Evolutionary conservation across 306 rosid species (phyloP), one percentile per base, ranked within the genome.

Genomic region (Gillenia trifoliata): DNA sequence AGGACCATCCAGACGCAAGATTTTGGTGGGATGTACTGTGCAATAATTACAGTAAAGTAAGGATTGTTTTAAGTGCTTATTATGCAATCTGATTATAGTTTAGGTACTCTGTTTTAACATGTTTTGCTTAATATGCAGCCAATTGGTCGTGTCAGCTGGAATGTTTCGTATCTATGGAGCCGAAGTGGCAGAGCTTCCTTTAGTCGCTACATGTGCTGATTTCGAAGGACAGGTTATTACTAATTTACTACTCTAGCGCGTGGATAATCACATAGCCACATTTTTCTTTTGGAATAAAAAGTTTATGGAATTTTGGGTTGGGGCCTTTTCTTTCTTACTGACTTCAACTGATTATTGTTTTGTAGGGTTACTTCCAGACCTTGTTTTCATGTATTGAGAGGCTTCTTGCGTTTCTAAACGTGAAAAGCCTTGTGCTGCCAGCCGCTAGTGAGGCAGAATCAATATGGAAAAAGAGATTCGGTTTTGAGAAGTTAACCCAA

Each of bases 151-250:
- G 59, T 95, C 89, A 11, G 98, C 89, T n/a, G 99, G 90, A 72
- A 68, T 90, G 72, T 92, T 95, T 72, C 98, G 99, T 10, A 86
- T 90, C 8, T 95, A 90, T 76, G 99, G 99, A 62, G 29, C 78
- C 15, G 98, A 95, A 74, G 87, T 95, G 45, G 96, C 98, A 5
- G 99, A 95, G 86, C 98, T 95, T 78, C 99, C 99, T 6, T 79
- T 95, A 52, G 99, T 95, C 66, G 99, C 99, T 0, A 92, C 99
- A n/a, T 61, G 74, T 40, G 70, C 89, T 11, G 86, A 92, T 74
- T 82, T 34, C 70, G 97, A 92, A 82, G 96, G 97, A 84, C 92
- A 89, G 97, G 99, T 95, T 78, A 43, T 59, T 75, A 79, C 64
- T 13, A 65, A 79, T 45, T 57, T 75, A 79, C 65, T 15, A 62